Conservation (phyloP, 768 basidiomycete species). For the Cyathus striatus region DNA sequence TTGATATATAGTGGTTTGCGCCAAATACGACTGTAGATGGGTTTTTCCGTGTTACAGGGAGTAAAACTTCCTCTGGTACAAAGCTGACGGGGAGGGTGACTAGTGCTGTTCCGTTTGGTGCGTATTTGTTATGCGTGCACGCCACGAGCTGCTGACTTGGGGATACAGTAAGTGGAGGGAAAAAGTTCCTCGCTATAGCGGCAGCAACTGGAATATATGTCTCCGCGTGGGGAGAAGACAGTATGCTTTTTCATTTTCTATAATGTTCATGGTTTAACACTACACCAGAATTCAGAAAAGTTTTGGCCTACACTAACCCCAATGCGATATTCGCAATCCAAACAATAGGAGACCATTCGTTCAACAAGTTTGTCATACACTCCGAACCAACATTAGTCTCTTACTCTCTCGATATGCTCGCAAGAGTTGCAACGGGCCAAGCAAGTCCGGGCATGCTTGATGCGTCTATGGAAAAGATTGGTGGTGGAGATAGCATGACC, state of each 20-base stretch:
- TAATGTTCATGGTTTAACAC: not conserved
- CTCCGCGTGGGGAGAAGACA: conserved; percentile 46
- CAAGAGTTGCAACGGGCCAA: conserved; percentile 49
- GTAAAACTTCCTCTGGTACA: conserved; percentile 21
- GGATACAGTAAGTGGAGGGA: conserved; percentile 42
- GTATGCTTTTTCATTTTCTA: conserved; percentile 28
- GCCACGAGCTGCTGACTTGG: no score
- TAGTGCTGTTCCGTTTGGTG: conserved; percentile 62
- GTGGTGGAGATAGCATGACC: conserved; percentile 44
- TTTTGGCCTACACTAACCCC: conserved; percentile 45
- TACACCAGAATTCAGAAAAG: conserved; percentile 54
- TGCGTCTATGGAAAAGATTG: conserved; percentile 58
- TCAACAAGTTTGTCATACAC: conserved; percentile 67
- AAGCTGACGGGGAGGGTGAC: conserved; percentile 55
- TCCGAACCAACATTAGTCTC: conserved; percentile 51
- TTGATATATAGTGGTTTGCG: conserved; percentile 55
- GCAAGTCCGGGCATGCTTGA: conserved; percentile 40
- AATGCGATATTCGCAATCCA: conserved; percentile 55
- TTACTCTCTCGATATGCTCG: conserved; percentile 70
- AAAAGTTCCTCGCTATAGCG: conserved; percentile 58
- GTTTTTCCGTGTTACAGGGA: conserved; percentile 49
- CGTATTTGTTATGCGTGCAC: no score
- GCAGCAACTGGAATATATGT: conserved; percentile 70
- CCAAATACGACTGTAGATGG: conserved; percentile 52
- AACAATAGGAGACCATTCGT: conserved; percentile 30